phyloP scores from a whole-genome alignment of 1,284 basidiomycete species.

The Rhodotorula sp. region DNA sequence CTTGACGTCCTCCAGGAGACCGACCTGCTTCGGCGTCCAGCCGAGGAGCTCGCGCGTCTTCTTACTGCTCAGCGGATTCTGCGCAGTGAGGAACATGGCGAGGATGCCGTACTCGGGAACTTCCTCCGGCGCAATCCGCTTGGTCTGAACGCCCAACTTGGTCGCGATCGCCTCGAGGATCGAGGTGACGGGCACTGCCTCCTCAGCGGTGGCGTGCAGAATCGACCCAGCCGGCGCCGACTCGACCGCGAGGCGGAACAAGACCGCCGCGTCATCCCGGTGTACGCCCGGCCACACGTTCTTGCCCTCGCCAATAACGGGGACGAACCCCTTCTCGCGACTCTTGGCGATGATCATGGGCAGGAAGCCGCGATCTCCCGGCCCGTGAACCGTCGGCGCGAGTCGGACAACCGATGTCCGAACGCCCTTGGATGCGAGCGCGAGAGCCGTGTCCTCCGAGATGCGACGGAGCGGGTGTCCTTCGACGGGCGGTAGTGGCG shows the following conservation, averaged over 20 bases:
- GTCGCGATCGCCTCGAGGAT: constrained; percentile 39
- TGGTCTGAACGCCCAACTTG: constrained; percentile 26
- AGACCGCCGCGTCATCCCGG: constrained; percentile 41
- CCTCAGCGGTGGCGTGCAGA: constrained; percentile 40
- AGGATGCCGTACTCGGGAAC: constrained; percentile 38
- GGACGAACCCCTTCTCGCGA: constrained; percentile 28
- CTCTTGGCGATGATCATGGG: constrained; percentile 24
- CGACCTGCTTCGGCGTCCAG: not conserved
- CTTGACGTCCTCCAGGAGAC: constrained; percentile 1
- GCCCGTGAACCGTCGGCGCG: constrained; percentile 41
- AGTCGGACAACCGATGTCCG: constrained; percentile 36
- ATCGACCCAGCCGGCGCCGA: constrained; percentile 23
- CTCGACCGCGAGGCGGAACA: constrained; percentile 43
- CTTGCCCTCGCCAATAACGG: constrained; percentile 34
- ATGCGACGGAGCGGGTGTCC: constrained; percentile 1
- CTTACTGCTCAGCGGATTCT: constrained; percentile 10
- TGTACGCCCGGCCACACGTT: constrained; percentile 39
- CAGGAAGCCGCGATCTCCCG: constrained; percentile 35
- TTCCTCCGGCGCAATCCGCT: constrained; percentile 33
- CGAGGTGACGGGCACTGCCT: constrained; percentile 25
- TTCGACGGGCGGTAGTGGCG: not conserved
- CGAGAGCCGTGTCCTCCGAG: constrained; percentile 15
- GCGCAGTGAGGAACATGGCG: constrained; percentile 20
- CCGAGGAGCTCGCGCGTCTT: constrained; percentile 12
- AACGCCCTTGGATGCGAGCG: constrained; percentile 27